Percentiles rank a stretch among this genome's conserved stretches.
Conservation (phyloP, 2,329 filamentous ascomycete species). For the Pestalotiopsis sp. region DNA sequence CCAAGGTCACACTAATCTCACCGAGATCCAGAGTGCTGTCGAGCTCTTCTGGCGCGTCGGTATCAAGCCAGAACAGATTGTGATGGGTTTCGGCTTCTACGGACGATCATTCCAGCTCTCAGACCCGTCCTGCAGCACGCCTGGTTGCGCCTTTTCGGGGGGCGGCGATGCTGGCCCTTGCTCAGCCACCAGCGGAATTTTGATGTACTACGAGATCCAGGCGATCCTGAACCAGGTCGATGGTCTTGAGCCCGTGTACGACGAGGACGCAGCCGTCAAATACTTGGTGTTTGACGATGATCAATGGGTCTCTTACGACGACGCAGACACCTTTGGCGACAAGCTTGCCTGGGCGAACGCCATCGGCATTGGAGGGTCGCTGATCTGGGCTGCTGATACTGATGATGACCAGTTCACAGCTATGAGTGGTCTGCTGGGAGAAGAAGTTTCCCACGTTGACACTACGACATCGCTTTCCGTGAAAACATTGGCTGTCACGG, state of each 20-base stretch:
- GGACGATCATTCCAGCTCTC: conserved; percentile 28
- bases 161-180: conserved; percentile 23
- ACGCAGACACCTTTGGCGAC: conserved; percentile 38
- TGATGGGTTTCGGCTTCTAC: conserved; percentile 45
- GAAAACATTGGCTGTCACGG: too few relatives aligned
- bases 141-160: conserved; percentile 26
- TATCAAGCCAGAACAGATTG: conserved; percentile 40
- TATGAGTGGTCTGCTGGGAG: neutral
- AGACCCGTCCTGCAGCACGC: conserved; percentile 17
- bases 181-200: conserved; percentile 19
- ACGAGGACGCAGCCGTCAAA: conserved; percentile 30
- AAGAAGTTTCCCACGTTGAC: neutral
- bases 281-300: conserved; percentile 24
- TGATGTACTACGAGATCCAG: conserved; percentile 26
- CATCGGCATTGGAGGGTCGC: conserved; percentile 29
- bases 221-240: conserved; percentile 17
- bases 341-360: conserved; percentile 33
- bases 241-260: neutral
- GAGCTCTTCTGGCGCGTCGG: conserved; percentile 43
- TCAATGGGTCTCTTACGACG: conserved; percentile 32
- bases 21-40: conserved; percentile 40
- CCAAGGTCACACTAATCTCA: conserved; percentile 44
- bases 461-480: neutral
- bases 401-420: conserved; percentile 23
- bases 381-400: conserved; percentile 36